Percentiles rank a stretch among this genome's conserved stretches.
Evolutionary conservation across 1,139 yeast genomes (phyloP).

Genomic region (Hemisphaericaspora subhashii): DNA sequence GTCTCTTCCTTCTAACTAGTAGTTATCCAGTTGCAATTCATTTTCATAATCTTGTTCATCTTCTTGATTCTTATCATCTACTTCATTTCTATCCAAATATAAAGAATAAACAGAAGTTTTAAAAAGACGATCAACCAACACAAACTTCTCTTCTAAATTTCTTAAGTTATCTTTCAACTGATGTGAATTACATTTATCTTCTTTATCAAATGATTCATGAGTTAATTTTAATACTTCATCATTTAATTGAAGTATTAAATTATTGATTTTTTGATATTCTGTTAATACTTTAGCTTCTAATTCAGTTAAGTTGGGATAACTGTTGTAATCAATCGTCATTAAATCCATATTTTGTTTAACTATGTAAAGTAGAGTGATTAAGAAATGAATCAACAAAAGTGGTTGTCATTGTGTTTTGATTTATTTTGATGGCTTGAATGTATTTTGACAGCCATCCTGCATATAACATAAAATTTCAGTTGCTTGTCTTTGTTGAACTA

Average conservation of each 20-base stretch:
- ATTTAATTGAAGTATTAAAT: constrained; percentile 36
- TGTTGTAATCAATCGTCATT: constrained; percentile 27
- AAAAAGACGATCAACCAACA: constrained; percentile 63
- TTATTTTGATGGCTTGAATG: too few relatives aligned
- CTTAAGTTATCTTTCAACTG: constrained; percentile 51
- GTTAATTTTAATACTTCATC: constrained; percentile 33
- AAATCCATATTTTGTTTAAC: background rate
- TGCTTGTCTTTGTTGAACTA: too few relatives aligned
- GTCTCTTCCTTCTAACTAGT: background rate
- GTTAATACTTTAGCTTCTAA: constrained; percentile 42
- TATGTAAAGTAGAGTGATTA: too few relatives aligned
- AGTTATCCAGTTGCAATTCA: background rate
- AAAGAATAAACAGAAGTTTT: constrained; percentile 61
- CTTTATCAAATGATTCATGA: constrained; percentile 12
- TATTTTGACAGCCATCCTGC: too few relatives aligned
- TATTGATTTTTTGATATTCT: constrained; percentile 50
- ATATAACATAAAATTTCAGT: too few relatives aligned
- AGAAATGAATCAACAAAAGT: too few relatives aligned
- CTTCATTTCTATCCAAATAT: constrained; percentile 3
- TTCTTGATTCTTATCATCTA: background rate
- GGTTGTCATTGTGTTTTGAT: too few relatives aligned
- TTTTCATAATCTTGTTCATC: background rate
- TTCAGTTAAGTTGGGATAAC: constrained; percentile 30
- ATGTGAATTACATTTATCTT: constrained; percentile 17
- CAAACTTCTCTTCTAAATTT: constrained; percentile 61